A percentile compares a stretch with the other conserved stretches of the same genome.
phyloP scores from a whole-genome alignment of 306 rosid species.

The Trichosanthes cucumerina region DNA sequence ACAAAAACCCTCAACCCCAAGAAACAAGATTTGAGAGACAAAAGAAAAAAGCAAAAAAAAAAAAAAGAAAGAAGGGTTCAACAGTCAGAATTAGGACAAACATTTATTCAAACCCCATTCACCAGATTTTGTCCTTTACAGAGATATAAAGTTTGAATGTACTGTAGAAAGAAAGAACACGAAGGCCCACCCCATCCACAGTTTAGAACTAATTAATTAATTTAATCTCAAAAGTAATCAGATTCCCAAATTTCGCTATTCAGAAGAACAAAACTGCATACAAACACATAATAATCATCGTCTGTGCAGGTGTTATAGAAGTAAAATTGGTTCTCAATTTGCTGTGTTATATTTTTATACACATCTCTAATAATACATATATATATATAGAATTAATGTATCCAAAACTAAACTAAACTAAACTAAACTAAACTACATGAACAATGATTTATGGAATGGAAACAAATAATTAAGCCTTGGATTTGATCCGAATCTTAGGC shows the following conservation, averaged over 20 bases:
- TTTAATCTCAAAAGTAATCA: not conserved
- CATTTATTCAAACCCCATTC: not conserved
- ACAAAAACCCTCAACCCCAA: too few relatives aligned
- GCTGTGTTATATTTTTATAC: not conserved
- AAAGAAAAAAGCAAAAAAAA: too few relatives aligned
- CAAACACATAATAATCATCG: not conserved
- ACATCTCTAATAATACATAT: not conserved
- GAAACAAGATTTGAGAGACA: too few relatives aligned
- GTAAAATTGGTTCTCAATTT: not conserved
- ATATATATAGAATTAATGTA: not conserved
- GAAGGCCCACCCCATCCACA: not conserved
- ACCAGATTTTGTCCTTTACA: not conserved
- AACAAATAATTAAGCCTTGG: not conserved
- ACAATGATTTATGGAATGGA: not conserved
- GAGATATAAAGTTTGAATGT: not conserved
- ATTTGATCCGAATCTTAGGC: not conserved
- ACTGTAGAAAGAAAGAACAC: not conserved
- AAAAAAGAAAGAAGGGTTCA: not conserved
- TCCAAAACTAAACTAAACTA: not conserved
- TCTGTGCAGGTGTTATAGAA: not conserved
- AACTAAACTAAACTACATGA: not conserved
- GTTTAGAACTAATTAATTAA: not conserved
- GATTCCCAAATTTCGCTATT: not conserved
- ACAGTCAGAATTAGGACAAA: not conserved
- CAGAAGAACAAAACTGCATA: not conserved